phyloP scores from a whole-genome alignment of 2,329 filamentous ascomycete genomes.

The Chlorencoelia australis region DNA sequence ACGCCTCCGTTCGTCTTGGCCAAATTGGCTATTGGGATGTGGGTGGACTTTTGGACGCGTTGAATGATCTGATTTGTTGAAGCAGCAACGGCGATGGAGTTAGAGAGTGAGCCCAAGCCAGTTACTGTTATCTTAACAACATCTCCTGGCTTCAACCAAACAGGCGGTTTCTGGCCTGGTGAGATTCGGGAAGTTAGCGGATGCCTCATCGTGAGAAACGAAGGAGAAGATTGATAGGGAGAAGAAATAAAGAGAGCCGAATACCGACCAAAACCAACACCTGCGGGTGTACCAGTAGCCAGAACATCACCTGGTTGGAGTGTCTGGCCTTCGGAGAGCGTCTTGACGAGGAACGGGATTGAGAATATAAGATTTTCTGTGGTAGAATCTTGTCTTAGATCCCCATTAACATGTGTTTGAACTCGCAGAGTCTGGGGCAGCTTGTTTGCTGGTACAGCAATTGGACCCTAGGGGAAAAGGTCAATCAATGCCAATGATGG shows the following conservation, averaged over 20 bases:
- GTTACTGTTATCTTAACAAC: slow-evolving; percentile 33
- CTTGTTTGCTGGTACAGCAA: slow-evolving; percentile 38
- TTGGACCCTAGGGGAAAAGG: slow-evolving; percentile 39
- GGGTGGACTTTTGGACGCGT: slow-evolving; percentile 15
- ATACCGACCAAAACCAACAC: slow-evolving; percentile 41
- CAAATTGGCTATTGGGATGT: slow-evolving; percentile 26
- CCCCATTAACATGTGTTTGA: slow-evolving; percentile 38
- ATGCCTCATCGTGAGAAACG: no score
- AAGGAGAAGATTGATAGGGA: no score
- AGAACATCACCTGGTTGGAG: slow-evolving; percentile 41
- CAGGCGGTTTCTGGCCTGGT: slow-evolving; percentile 33
- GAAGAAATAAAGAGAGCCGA: no score
- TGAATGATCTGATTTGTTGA: slow-evolving; percentile 23
- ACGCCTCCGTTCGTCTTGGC: slow-evolving; percentile 22
- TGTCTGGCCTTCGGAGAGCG: slow-evolving; percentile 39
- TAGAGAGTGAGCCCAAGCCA: slow-evolving; percentile 33
- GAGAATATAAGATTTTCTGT: slow-evolving; percentile 41
- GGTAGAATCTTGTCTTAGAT: slow-evolving; percentile 38
- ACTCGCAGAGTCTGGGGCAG: slow-evolving; percentile 33
- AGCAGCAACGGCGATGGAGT: slow-evolving; percentile 26
- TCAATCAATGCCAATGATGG: no score
- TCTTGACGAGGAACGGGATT: slow-evolving; percentile 36
- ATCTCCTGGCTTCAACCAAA: slow-evolving; percentile 33
- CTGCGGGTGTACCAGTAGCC: slow-evolving; percentile 38
- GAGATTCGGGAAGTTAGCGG: no score